These are phyloP conservation scores for Apiotrichum gamsii DNA, from an alignment of 1,284 basidiomycete species.

Conservation along the genomic window DNA sequence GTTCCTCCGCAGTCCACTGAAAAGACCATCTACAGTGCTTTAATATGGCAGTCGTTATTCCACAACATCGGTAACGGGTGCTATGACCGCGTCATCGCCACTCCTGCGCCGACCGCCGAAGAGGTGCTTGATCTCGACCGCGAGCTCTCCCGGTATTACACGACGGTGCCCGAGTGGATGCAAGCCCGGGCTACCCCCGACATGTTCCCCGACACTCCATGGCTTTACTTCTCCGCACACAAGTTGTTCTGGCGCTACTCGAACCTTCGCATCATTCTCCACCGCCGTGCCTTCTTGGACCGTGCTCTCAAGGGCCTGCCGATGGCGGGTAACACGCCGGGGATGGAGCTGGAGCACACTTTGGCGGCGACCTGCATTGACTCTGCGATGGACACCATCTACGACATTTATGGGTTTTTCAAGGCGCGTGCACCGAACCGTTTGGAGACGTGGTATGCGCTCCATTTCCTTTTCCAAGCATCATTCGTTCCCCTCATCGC, in stretches of 20 bases:
- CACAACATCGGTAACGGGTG: conserved; percentile 12
- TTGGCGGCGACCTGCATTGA: conserved; percentile 13
- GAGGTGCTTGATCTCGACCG: conserved; percentile 18
- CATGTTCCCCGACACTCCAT: conserved; percentile 14
- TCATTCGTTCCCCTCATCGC: conserved; percentile 24
- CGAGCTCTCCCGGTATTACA: conserved; percentile 12
- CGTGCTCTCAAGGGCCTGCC: conserved; percentile 13
- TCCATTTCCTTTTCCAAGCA: conserved; percentile 29
- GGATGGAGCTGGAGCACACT: conserved; percentile 6
- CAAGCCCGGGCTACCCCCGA: background rate
- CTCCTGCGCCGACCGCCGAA: conserved; percentile 11
- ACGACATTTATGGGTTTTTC: conserved; percentile 21
- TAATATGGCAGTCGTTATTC: conserved; percentile 21
- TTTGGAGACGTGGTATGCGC: conserved; percentile 24
- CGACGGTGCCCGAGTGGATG: conserved; percentile 15
- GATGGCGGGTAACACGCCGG: conserved; percentile 1
- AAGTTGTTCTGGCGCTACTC: conserved; percentile 26
- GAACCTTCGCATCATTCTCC: conserved; percentile 24
- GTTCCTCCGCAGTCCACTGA: conserved; percentile 8
- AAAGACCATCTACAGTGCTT: conserved; percentile 19
- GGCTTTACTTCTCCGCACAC: conserved; percentile 21
- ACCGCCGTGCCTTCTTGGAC: conserved; percentile 20
- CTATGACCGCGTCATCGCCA: conserved; percentile 19
- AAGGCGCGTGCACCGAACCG: conserved; percentile 6
- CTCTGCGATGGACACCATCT: conserved; percentile 18